Percentiles rank a stretch among this genome's conserved stretches.
Conservation (phyloP, 202 grass and related monocot genomes). For the Carex sylvatica region DNA sequence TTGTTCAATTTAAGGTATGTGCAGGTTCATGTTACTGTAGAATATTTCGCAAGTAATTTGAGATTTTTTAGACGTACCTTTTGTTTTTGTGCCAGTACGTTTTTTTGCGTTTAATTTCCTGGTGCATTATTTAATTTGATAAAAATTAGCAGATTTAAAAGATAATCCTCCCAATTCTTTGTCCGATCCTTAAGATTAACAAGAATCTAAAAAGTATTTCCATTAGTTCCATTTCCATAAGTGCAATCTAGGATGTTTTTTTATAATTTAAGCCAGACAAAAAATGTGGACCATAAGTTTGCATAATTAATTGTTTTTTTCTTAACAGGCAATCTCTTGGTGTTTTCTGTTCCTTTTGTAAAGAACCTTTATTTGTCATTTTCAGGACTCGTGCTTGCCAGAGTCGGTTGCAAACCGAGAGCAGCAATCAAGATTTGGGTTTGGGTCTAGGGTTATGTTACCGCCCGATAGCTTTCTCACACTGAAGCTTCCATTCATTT, state of each 20-base stretch:
- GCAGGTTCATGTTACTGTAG: background rate
- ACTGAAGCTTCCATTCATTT: conserved; percentile 88
- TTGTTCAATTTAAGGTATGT: conserved; percentile 81
- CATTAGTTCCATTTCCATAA: background rate
- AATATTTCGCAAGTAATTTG: background rate
- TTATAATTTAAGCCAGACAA: background rate
- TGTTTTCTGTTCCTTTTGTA: conserved; percentile 1
- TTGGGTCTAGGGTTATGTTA: conserved; percentile 69
- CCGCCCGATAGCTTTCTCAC: conserved; percentile 93
- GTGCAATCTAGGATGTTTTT: background rate
- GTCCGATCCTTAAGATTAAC: background rate
- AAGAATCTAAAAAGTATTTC: background rate
- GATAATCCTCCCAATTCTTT: background rate
- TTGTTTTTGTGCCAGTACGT: background rate
- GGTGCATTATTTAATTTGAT: background rate
- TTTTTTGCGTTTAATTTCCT: background rate
- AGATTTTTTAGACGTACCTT: background rate
- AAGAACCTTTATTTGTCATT: conserved; percentile 13
- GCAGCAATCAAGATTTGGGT: conserved; percentile 58
- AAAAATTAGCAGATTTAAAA: background rate
- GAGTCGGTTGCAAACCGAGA: conserved; percentile 52
- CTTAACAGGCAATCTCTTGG: background rate
- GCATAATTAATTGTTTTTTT: background rate
- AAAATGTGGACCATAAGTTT: background rate
- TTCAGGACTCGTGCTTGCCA: conserved; percentile 76